These are phyloP conservation scores for Linnemannia elongata DNA, from an alignment of 192 early-diverging fungal species.

Conservation along the genomic window DNA sequence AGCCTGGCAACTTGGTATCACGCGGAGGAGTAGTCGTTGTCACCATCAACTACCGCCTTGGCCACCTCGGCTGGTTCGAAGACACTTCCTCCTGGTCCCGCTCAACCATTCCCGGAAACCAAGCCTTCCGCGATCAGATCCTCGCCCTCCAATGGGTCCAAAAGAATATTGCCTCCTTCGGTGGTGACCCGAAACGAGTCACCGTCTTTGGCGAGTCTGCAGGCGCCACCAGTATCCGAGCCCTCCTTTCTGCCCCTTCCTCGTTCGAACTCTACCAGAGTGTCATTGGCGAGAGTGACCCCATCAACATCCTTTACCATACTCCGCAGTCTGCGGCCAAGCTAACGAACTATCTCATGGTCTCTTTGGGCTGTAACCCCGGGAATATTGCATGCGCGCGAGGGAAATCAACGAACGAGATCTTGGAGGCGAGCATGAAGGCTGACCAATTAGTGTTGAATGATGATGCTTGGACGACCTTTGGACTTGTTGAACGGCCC, in stretches of 20 bases:
- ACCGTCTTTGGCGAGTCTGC: constrained; percentile 56
- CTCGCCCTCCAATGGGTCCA: constrained; percentile 68
- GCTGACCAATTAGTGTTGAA: constrained; percentile 13
- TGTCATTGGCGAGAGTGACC: constrained; percentile 58
- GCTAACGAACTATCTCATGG: constrained; percentile 33
- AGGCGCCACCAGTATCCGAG: constrained; percentile 54
- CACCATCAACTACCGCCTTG: constrained; percentile 54
- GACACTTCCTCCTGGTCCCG: constrained; percentile 1
- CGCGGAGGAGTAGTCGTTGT: constrained; percentile 53
- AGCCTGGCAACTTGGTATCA: constrained; percentile 48
- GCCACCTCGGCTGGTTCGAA: constrained; percentile 44
- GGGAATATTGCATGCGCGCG: constrained; percentile 30
- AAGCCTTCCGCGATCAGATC: constrained; percentile 64
- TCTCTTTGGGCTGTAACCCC: constrained; percentile 5
- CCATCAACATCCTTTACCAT: constrained; percentile 55
- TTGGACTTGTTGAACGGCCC: constrained; percentile 30
- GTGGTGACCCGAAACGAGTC: constrained; percentile 66
- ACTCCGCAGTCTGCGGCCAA: not conserved
- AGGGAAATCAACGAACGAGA: not conserved
- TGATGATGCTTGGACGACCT: constrained; percentile 38
- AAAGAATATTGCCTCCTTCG: constrained; percentile 67
- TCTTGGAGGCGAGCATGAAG: constrained; percentile 26
- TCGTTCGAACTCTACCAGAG: constrained; percentile 54
- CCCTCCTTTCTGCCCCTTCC: constrained; percentile 53
- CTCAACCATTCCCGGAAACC: constrained; percentile 25